These are phyloP conservation scores for Cruciata laevipes DNA, from an alignment of 257 asterid species.

Conservation along the genomic window DNA sequence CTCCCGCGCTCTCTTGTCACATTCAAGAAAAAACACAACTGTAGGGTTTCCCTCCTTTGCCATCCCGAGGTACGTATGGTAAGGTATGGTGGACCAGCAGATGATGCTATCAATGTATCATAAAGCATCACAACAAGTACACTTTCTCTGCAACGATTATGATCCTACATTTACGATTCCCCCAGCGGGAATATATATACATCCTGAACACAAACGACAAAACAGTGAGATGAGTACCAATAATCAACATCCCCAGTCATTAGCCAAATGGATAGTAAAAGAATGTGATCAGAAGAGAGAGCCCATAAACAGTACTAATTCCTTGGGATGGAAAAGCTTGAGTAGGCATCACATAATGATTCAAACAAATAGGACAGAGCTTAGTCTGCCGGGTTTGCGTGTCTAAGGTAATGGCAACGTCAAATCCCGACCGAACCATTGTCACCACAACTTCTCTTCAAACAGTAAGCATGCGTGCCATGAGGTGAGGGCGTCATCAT, in stretches of 20 bases:
- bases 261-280: too few species aligned
- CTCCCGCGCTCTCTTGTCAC: slow-evolving; percentile 1
- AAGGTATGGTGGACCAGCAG: too few species aligned
- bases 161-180: neutral
- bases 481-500: slow-evolving; percentile 29
- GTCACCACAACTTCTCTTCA: neutral
- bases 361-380: slow-evolving; percentile 3
- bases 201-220: neutral
- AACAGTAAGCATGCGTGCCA: slow-evolving; percentile 52
- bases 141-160: neutral
- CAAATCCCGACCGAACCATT: slow-evolving; percentile 43
- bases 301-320: neutral
- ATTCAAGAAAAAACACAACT: neutral
- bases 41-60: neutral
- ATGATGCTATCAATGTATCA: neutral
- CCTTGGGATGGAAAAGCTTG: slow-evolving; percentile 9
- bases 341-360: neutral
- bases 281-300: slow-evolving; percentile 3
- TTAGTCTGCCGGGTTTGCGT: slow-evolving; percentile 2
- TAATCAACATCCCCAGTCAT: too few species aligned
- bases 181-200: neutral
- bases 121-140: neutral
- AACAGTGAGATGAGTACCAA: too few species aligned
- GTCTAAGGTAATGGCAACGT: slow-evolving; percentile 50
- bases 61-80: neutral